These are phyloP conservation scores for Pichia manshurica DNA, from an alignment of 805 yeast species.

Conservation along the genomic window DNA sequence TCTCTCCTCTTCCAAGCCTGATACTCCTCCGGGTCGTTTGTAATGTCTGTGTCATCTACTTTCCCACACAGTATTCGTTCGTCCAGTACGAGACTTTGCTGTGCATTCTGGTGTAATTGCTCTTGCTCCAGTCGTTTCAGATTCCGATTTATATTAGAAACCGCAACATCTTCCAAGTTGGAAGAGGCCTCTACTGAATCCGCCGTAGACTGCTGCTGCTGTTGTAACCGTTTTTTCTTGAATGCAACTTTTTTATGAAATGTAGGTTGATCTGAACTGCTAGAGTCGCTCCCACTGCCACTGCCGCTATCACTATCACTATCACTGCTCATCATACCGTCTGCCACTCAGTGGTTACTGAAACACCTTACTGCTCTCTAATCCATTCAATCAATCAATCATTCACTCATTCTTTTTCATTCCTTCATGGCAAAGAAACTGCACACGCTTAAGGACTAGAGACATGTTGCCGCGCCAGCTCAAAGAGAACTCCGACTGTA, in stretches of 20 bases:
- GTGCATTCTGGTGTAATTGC: background rate
- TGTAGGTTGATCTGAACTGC: background rate
- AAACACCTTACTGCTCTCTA: no score
- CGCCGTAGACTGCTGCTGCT: background rate
- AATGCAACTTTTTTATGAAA: background rate
- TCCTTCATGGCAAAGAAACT: no score
- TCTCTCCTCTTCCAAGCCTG: constrained; percentile 32
- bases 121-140: constrained; percentile 2
- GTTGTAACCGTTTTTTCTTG: background rate
- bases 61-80: constrained; percentile 18
- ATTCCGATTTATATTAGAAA: constrained; percentile 6
- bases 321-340: background rate
- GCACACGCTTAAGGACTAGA: no score
- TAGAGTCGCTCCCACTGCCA: background rate
- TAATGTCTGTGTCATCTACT: constrained; percentile 54
- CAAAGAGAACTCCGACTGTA: no score
- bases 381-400: no score
- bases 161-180: background rate
- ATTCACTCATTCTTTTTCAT: no score
- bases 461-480: no score
- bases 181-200: background rate
- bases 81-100: background rate
- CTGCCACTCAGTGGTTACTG: no score
- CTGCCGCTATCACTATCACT: background rate
- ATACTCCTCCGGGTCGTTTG: constrained; percentile 36